Percentiles rank a stretch among this genome's conserved stretches.
phyloP scores from a whole-genome alignment of 2,329 filamentous ascomycete species.

The Zasmidium angulare region DNA sequence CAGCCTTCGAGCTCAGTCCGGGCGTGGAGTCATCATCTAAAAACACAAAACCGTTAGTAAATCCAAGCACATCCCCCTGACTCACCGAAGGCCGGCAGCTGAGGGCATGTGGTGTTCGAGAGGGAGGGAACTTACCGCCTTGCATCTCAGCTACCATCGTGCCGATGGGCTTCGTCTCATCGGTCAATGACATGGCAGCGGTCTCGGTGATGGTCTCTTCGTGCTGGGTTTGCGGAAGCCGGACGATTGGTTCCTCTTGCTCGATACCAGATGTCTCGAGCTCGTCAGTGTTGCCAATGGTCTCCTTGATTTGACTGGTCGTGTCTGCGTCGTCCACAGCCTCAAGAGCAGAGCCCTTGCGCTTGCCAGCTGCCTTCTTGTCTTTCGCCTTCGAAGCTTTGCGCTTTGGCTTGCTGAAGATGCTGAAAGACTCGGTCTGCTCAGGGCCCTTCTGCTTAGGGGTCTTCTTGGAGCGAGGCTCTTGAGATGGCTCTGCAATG shows the following conservation, averaged over 20 bases:
- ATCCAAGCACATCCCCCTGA: no score
- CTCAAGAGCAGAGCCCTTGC: slow-evolving; percentile 3
- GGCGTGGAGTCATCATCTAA: neutral
- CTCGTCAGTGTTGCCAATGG: neutral
- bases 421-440: slow-evolving; percentile 37
- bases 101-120: no score
- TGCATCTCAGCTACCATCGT: no score
- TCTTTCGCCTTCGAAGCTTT: slow-evolving; percentile 16
- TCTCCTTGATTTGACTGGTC: neutral
- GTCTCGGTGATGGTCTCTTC: neutral
- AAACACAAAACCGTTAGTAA: neutral
- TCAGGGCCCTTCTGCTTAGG: slow-evolving; percentile 33
- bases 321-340: neutral
- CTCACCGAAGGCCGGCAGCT: no score
- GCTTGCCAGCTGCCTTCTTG: slow-evolving; percentile 3
- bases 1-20: neutral
- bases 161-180: no score
- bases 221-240: neutral
- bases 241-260: neutral
- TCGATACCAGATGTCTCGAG: neutral
- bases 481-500: slow-evolving; percentile 2
- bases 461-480: neutral
- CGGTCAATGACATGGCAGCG: no score
- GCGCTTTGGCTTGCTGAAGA: slow-evolving; percentile 27
- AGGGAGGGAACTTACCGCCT: no score